These are phyloP conservation scores for Dujonia santamariae DNA, from an alignment of 1,139 yeast species.

Conservation along the genomic window DNA sequence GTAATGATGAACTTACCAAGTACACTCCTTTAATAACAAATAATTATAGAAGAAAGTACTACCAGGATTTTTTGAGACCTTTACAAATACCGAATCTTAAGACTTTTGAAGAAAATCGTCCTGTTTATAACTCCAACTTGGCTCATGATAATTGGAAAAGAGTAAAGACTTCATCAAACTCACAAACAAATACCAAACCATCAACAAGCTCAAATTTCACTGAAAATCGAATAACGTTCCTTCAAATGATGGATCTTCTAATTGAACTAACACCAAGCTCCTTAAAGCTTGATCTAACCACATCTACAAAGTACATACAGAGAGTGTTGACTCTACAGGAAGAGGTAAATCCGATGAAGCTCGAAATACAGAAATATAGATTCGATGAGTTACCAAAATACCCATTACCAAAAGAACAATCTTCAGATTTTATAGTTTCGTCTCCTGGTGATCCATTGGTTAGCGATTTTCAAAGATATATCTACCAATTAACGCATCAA, in stretches of 20 bases:
- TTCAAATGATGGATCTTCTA: conserved; percentile 30
- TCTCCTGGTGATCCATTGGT: background rate
- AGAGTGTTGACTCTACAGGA: conserved; percentile 16
- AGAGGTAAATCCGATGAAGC: conserved; percentile 10
- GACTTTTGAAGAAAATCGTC: conserved; percentile 21
- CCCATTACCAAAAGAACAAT: conserved; percentile 22
- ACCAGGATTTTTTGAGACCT: conserved; percentile 36
- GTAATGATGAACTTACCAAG: conserved; percentile 12
- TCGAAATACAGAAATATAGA: conserved; percentile 19
- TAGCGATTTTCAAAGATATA: conserved; percentile 28
- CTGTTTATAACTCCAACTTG: conserved; percentile 18
- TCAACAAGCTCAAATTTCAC: conserved; percentile 16
- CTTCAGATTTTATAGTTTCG: conserved; percentile 1
- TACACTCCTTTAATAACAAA: conserved; percentile 13
- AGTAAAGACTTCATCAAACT: conserved; percentile 15
- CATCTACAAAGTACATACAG: conserved; percentile 6
- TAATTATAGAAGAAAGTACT: conserved; percentile 22
- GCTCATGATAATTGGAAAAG: conserved; percentile 28
- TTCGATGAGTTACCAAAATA: conserved; percentile 36
- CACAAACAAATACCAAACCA: conserved; percentile 11
- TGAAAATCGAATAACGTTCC: conserved; percentile 27
- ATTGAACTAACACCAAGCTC: conserved; percentile 32
- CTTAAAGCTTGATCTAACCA: conserved; percentile 13
- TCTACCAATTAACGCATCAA: conserved; percentile 36
- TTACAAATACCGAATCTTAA: conserved; percentile 34